Evolutionary conservation across 805 yeast genomes (phyloP).

Genomic region (Barnettozyma populi): DNA sequence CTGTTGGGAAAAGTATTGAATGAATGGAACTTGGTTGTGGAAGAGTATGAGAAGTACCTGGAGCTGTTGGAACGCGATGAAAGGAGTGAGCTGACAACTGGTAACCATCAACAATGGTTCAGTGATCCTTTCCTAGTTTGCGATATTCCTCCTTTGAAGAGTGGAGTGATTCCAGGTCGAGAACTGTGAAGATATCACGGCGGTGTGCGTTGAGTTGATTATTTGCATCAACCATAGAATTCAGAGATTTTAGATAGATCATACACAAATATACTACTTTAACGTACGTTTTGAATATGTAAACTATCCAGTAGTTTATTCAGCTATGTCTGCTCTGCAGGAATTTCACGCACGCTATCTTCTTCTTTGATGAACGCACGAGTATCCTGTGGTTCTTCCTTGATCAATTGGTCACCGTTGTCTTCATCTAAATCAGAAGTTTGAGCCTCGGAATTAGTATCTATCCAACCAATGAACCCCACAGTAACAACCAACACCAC

Average conservation of each 20-base stretch:
- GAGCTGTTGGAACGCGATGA: conserved; percentile 8
- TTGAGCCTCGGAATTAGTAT: conserved; percentile 11
- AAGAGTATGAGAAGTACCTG: conserved; percentile 39
- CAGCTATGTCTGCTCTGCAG: background rate
- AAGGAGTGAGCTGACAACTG: background rate
- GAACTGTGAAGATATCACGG: background rate
- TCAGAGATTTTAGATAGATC: background rate
- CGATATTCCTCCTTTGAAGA: conserved; percentile 13
- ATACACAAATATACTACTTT: too few relatives aligned
- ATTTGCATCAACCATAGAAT: background rate
- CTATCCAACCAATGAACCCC: conserved; percentile 10
- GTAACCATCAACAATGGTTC: conserved; percentile 8
- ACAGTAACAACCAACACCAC: conserved; percentile 14
- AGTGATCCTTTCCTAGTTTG: conserved; percentile 14
- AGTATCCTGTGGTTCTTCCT: background rate
- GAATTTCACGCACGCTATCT: background rate
- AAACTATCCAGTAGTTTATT: background rate
- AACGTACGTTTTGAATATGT: background rate
- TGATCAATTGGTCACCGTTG: background rate
- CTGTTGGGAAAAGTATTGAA: conserved; percentile 43
- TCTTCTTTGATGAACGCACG: background rate
- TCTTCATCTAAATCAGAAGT: background rate
- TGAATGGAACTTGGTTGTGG: conserved; percentile 45
- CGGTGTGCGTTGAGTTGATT: background rate
- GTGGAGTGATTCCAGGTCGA: background rate